These are phyloP conservation scores for Malbranchea zuffiana DNA, from an alignment of 2,329 filamentous ascomycete species.

Conservation along the genomic window DNA sequence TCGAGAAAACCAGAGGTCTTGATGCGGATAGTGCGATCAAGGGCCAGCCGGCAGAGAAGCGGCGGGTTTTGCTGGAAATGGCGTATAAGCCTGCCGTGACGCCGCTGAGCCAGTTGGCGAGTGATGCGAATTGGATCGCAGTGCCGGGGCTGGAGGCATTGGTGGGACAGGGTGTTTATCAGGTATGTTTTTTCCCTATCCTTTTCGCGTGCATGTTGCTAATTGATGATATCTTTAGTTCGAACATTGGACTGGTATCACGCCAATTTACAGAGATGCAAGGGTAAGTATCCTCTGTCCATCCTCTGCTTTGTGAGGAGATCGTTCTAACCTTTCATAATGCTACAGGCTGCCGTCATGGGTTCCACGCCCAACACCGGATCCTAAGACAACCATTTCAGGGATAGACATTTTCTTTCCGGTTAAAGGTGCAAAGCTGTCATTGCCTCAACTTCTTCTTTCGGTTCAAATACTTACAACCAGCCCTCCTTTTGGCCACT, in stretches of 20 bases:
- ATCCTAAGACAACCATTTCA: no score
- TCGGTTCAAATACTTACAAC: no score
- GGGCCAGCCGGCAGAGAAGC: slow-evolving; percentile 26
- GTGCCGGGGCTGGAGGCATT: slow-evolving; percentile 83
- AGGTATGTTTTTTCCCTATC: slow-evolving; percentile 45
- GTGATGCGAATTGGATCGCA: slow-evolving; percentile 65
- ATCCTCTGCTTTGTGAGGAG: not conserved
- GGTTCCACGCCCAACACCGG: slow-evolving; percentile 1
- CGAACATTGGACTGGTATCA: slow-evolving; percentile 74
- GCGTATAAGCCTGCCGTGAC: slow-evolving; percentile 85
- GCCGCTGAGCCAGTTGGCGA: slow-evolving; percentile 71
- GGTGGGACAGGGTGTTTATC: slow-evolving; percentile 72
- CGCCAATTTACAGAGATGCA: slow-evolving; percentile 59
- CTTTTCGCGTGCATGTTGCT: no score
- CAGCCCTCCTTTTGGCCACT: no score
- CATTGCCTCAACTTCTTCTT: no score
- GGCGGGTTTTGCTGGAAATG: slow-evolving; percentile 74
- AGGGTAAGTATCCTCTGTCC: slow-evolving; percentile 37
- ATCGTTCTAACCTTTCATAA: not conserved
- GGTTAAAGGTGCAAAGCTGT: no score
- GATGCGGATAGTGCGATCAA: slow-evolving; percentile 36
- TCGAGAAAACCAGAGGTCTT: slow-evolving; percentile 11
- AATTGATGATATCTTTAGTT: slow-evolving; percentile 44
- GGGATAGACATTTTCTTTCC: no score
- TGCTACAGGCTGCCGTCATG: slow-evolving; percentile 13